A percentile compares a stretch with the other conserved stretches of the same genome.
These are phyloP conservation scores for Pichia insulana DNA, from an alignment of 805 yeast genomes.

Conservation along the genomic window DNA sequence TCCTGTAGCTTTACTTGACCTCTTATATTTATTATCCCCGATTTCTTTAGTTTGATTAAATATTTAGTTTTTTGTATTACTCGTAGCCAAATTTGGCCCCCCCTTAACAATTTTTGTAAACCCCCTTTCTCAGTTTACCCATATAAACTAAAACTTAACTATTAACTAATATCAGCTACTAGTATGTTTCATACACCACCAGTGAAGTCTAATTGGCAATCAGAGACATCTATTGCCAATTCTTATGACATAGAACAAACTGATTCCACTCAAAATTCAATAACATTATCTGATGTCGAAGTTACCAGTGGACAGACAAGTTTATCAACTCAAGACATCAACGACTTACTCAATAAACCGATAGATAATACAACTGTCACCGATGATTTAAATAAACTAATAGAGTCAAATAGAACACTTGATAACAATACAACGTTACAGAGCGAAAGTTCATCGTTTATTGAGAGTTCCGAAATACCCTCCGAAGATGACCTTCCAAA, in stretches of 20 bases:
- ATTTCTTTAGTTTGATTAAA: no score
- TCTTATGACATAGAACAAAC: conserved; percentile 15
- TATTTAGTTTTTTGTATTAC: neutral
- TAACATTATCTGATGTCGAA: conserved; percentile 1
- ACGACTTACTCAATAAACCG: neutral
- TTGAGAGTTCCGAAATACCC: conserved; percentile 14
- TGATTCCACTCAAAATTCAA: conserved; percentile 1
- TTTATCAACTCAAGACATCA: neutral
- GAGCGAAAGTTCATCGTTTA: conserved; percentile 7
- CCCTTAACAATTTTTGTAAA: no score
- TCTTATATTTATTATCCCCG: neutral
- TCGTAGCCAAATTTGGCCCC: no score
- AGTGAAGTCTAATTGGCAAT: conserved; percentile 24
- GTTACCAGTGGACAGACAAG: neutral
- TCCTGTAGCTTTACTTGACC: neutral
- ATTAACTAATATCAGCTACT: neutral
- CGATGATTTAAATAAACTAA: neutral
- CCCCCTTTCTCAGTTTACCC: no score
- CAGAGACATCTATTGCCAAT: conserved; percentile 17
- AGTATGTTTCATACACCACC: conserved; percentile 30
- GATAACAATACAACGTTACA: neutral
- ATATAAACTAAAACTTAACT: no score
- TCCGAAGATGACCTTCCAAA: conserved; percentile 22
- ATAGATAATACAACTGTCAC: neutral
- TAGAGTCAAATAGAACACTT: neutral